These are phyloP conservation scores for Apiospora arundinis DNA, from an alignment of 2,329 filamentous ascomycete species.

Conservation along the genomic window DNA sequence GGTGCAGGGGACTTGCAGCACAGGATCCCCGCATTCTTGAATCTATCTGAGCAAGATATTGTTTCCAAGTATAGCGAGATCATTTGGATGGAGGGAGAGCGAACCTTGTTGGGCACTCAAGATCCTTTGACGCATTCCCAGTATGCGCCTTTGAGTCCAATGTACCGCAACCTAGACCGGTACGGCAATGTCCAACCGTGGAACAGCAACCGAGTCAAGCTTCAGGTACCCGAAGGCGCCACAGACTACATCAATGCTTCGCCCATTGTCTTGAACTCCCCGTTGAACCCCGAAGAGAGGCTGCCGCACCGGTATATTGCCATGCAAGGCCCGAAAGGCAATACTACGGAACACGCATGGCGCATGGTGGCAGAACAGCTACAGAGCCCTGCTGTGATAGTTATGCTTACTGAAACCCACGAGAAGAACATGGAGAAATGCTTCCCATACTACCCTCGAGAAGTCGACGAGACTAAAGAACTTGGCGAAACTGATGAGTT, in stretches of 20 bases:
- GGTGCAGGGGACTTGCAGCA: slow-evolving; percentile 27
- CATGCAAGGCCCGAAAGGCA: slow-evolving; percentile 86
- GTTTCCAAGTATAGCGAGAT: slow-evolving; percentile 59
- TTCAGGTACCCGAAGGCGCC: slow-evolving; percentile 76
- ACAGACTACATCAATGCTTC: slow-evolving; percentile 87
- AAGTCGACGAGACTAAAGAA: slow-evolving; percentile 56
- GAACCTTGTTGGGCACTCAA: slow-evolving; percentile 47
- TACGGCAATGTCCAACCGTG: slow-evolving; percentile 92
- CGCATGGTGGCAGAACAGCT: slow-evolving; percentile 90
- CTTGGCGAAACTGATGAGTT: slow-evolving; percentile 71
- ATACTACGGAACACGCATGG: slow-evolving; percentile 84
- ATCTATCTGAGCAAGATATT: slow-evolving; percentile 54
- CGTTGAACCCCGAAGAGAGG: slow-evolving; percentile 42
- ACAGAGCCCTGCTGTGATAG: slow-evolving; percentile 76
- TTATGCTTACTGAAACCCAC: slow-evolving; percentile 92
- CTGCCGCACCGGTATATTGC: slow-evolving; percentile 76
- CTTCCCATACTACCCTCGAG: slow-evolving; percentile 81
- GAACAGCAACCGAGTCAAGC: slow-evolving; percentile 82
- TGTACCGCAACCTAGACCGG: slow-evolving; percentile 71
- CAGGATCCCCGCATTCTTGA: slow-evolving; percentile 59
- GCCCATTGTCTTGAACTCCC: slow-evolving; percentile 64
- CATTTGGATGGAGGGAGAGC: slow-evolving; percentile 58
- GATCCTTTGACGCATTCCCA: slow-evolving; percentile 46
- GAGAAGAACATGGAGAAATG: slow-evolving; percentile 84
- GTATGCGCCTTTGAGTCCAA: slow-evolving; percentile 60